Conservation (phyloP, 2,329 filamentous ascomycete species). For the Bipolaris gigantea region DNA sequence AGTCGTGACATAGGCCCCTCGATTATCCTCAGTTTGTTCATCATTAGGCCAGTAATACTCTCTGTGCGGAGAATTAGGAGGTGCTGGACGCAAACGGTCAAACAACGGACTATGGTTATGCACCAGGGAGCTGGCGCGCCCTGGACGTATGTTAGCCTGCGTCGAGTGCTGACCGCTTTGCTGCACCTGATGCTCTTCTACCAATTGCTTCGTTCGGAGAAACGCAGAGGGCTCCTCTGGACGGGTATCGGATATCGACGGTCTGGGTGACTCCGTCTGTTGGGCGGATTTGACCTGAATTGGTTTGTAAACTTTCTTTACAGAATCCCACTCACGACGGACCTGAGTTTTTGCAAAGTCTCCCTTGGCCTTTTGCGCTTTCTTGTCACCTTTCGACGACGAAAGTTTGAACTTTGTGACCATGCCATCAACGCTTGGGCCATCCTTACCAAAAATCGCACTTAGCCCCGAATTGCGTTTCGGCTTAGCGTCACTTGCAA, state of each 20-base stretch:
- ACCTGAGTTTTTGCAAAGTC: constrained; percentile 17
- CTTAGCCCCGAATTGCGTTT: constrained; percentile 52
- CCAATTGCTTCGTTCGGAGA: constrained; percentile 25
- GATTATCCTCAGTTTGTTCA: constrained; percentile 10
- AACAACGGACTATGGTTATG: constrained; percentile 1
- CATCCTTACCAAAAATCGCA: constrained; percentile 48
- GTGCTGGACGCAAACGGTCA: constrained; percentile 16
- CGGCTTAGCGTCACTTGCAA: constrained; percentile 42
- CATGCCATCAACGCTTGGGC: constrained; percentile 30
- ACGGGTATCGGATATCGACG: constrained; percentile 4
- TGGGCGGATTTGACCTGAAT: constrained; percentile 16
- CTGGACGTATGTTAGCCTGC: constrained; percentile 8
- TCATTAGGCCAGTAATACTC: constrained; percentile 33
- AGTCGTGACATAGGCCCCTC: constrained; percentile 21
- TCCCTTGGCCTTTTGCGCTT: constrained; percentile 37
- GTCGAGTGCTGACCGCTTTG: constrained; percentile 6
- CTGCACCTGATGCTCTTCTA: constrained; percentile 24
- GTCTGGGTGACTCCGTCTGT: constrained; percentile 7
- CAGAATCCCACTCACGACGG: constrained; percentile 20
- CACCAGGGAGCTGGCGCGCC: constrained; percentile 1
- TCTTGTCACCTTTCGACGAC: constrained; percentile 41
- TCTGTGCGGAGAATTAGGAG: constrained; percentile 17
- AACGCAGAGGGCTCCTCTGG: constrained; percentile 28
- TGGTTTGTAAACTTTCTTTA: constrained; percentile 18
- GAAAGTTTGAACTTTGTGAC: constrained; percentile 39